These are phyloP conservation scores for barrel medic (Medicago truncatula) DNA, from an alignment of 306 rosid genomes.

Conservation along the genomic window MtrunA17r5.0-ANR NC_053044.1:35277501-35278000, in stretches of 20 bases:
- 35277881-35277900: conserved; percentile 86
- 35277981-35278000: conserved; percentile 72
- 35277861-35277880: conserved; percentile 75
- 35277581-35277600: conserved; percentile 58
- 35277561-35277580: conserved; percentile 48
- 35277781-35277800: conserved; percentile 73
- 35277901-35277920: conserved; percentile 64
- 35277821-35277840: conserved; percentile 73
- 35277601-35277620: conserved; percentile 88
- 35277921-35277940: conserved; percentile 62
- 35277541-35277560: conserved; percentile 53
- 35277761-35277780: conserved; percentile 69
- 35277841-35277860: conserved; percentile 71
- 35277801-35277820: conserved; percentile 85
- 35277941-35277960: conserved; percentile 33
- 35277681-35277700: conserved; percentile 66
- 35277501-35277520: conserved; percentile 84
- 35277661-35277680: conserved; percentile 66
- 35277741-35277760: conserved; percentile 89
- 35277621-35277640: conserved; percentile 78
- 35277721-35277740: conserved; percentile 61
- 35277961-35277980: conserved; percentile 48
- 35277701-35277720: conserved; percentile 61
- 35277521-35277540: conserved; percentile 57
- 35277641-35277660: conserved; percentile 71